Conservation (phyloP, 2,329 filamentous ascomycete species). For the Beauveria bassiana region DNA sequence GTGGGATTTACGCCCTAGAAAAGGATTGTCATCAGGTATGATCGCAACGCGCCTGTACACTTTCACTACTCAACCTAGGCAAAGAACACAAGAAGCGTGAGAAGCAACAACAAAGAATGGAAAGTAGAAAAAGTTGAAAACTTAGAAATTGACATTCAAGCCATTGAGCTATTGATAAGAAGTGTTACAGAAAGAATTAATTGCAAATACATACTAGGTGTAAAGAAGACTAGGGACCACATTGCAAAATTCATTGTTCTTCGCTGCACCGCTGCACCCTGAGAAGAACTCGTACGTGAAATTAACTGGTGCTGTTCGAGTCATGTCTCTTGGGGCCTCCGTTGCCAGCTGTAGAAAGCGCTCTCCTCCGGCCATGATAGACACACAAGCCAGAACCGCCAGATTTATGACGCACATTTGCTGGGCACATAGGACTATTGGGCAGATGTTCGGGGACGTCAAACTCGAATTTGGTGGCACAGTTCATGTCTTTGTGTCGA, state of each 20-base stretch:
- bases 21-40: too few species aligned
- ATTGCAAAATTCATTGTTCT: neutral
- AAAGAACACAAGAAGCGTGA: too few species aligned
- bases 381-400: constrained; percentile 43
- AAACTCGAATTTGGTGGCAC: constrained; percentile 33
- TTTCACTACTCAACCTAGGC: too few species aligned
- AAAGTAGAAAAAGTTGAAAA: too few species aligned
- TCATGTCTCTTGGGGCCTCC: constrained; percentile 20
- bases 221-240: neutral
- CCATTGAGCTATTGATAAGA: neutral
- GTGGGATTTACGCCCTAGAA: too few species aligned
- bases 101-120: too few species aligned
- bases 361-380: constrained; percentile 35
- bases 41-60: too few species aligned
- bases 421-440: constrained; percentile 43
- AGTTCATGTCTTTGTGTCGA: constrained; percentile 16
- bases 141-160: too few species aligned
- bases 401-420: constrained; percentile 35
- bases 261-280: neutral
- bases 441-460: constrained; percentile 44
- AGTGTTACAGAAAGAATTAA: neutral
- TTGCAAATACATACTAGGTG: neutral
- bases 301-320: neutral
- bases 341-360: constrained; percentile 11
- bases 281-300: neutral